Percentiles rank a stretch among this genome's conserved stretches.
phyloP scores from a whole-genome alignment of 805 yeast genomes.

The Metschnikowia kunwiensis region DNA sequence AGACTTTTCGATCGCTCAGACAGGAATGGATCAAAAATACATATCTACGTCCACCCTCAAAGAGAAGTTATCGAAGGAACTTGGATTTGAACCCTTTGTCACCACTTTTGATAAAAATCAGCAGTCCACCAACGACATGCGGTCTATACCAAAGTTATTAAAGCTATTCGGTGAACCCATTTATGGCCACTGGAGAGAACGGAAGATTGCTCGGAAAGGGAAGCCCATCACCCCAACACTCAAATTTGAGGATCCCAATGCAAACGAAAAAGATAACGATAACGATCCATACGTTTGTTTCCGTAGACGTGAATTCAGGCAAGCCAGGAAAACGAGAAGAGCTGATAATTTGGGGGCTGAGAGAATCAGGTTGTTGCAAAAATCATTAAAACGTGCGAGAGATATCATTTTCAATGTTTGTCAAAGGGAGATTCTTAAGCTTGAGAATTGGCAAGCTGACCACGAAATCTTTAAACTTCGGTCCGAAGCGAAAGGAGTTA shows the following conservation, averaged over 20 bases:
- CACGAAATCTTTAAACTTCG: conserved; percentile 68
- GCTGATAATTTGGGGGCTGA: conserved; percentile 90
- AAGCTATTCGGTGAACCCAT: conserved; percentile 61
- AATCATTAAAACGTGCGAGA: conserved; percentile 74
- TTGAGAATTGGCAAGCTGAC: conserved; percentile 62
- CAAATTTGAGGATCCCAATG: conserved; percentile 76
- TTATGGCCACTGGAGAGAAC: conserved; percentile 76
- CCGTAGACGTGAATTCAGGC: conserved; percentile 92
- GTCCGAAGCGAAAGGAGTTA: conserved; percentile 65
- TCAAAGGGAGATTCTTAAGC: conserved; percentile 65
- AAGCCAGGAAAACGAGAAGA: conserved; percentile 92
- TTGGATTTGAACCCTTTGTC: conserved; percentile 52
- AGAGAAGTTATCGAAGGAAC: conserved; percentile 52
- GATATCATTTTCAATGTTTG: conserved; percentile 67
- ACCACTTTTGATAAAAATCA: conserved; percentile 55
- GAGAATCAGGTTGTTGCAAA: conserved; percentile 66
- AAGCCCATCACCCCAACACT: conserved; percentile 68
- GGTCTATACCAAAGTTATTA: conserved; percentile 49
- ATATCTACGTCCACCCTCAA: conserved; percentile 58
- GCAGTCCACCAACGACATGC: conserved; percentile 23
- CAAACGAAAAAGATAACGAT: conserved; percentile 77
- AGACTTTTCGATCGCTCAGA: conserved; percentile 18
- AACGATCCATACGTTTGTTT: conserved; percentile 93
- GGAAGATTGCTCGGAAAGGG: conserved; percentile 72
- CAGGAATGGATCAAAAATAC: conserved; percentile 31